Conservation (phyloP, 257 asterid genomes). For the Primulina tabacum region DNA sequence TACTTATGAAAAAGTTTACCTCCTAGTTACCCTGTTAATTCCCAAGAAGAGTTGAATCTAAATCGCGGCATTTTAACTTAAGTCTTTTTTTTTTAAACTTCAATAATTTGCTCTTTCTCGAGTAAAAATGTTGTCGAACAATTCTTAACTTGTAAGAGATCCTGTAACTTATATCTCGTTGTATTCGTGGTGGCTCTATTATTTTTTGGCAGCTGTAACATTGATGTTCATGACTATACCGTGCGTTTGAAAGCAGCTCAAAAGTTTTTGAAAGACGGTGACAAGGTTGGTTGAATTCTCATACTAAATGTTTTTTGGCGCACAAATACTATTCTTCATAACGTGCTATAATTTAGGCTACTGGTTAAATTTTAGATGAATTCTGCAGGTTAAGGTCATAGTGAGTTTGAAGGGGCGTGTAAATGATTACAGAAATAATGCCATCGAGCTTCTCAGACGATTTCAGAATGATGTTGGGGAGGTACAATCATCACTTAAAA, state of each 20-base stretch:
- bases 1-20: too few relatives aligned
- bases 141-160: constrained; percentile 1
- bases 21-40: background rate
- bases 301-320: background rate
- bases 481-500: constrained; percentile 35
- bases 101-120: background rate
- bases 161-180: background rate
- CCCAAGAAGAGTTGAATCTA: background rate
- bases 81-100: background rate
- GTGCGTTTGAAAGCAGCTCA: constrained; percentile 94
- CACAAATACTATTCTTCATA: constrained; percentile 13
- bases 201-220: constrained; percentile 70
- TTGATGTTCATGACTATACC: constrained; percentile 88
- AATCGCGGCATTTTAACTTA: background rate
- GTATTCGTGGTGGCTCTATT: constrained; percentile 13
- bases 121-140: background rate
- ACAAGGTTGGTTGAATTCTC: constrained; percentile 59
- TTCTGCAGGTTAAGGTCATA: constrained; percentile 78
- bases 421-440: constrained; percentile 80
- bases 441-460: constrained; percentile 79
- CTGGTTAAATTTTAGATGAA: constrained; percentile 13
- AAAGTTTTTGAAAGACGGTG: constrained; percentile 85
- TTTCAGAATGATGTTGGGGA: constrained; percentile 86
- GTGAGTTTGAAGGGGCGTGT: constrained; percentile 94
- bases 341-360: too few relatives aligned